Evolutionary conservation across 768 basidiomycete species (phyloP).

Genomic region (Tephrocybe sp.): DNA sequence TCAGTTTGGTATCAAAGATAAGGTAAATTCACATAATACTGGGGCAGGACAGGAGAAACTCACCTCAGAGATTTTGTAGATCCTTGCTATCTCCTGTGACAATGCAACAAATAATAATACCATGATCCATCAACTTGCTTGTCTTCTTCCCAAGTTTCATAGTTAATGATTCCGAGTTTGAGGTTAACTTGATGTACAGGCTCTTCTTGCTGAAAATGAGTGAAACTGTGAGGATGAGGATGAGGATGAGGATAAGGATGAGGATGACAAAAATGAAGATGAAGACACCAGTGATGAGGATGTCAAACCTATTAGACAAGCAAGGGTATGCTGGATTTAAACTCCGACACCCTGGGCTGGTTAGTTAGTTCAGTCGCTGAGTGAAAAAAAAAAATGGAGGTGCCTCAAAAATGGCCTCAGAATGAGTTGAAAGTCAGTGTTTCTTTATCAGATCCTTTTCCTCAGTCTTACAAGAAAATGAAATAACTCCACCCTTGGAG

Average conservation of each 20-base stretch:
- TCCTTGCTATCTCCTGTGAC: constrained; percentile 20
- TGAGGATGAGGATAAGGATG: background rate
- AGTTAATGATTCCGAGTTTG: constrained; percentile 17
- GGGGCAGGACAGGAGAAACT: constrained; percentile 1
- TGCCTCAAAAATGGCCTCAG: too few relatives aligned
- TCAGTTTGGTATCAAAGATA: constrained; percentile 27
- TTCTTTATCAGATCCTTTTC: too few relatives aligned
- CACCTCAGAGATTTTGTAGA: constrained; percentile 12
- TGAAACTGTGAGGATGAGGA: background rate
- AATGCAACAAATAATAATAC: constrained; percentile 23
- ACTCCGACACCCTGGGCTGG: too few relatives aligned
- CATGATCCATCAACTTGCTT: constrained; percentile 27
- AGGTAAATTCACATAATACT: constrained; percentile 18
- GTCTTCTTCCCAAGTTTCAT: constrained; percentile 20
- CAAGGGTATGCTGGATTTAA: too few relatives aligned
- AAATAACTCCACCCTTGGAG: too few relatives aligned
- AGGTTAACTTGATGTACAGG: constrained; percentile 20
- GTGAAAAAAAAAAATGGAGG: too few relatives aligned
- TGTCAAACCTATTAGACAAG: background rate
- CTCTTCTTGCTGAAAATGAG: background rate
- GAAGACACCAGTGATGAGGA: constrained; percentile 18
- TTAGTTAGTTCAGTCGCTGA: too few relatives aligned
- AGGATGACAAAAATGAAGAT: constrained; percentile 8
- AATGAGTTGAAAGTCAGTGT: too few relatives aligned
- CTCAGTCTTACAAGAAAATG: too few relatives aligned